Evolutionary conservation across 345 rosid species (phyloP), one percentile per base, ranked within the genome.

Genomic region (Gossypium herbaceum): DNA sequence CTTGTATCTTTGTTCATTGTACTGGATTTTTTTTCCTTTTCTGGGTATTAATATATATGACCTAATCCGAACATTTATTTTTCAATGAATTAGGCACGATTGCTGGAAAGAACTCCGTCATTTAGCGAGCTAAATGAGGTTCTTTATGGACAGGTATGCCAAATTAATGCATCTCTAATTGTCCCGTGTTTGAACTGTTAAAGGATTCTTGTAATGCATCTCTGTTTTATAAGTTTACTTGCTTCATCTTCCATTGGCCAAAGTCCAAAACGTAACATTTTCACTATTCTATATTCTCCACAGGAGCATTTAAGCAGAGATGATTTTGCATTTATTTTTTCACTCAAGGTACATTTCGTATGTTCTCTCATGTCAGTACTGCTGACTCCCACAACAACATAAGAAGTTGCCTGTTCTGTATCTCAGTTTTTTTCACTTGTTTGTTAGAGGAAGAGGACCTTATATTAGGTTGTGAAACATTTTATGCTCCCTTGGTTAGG

Each of bases 261-360:
- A 13, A 20, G 68, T 45, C 17, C 73, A 11, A 43, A 65, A 77
- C 12, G 44, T 79, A 67, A 80, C 71, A 61, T 65, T 67, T 57
- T 59, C 19, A 20, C 29, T 24, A 48, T 52, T 72, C 43, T 69
- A 27, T 55, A 41, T 73, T 60, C 47, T 47, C 27, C 65, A 75
- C 98, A 94, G 97, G 98, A 88, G 81, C 98, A 95, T 85, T 80
- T 90, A 85, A 91, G 97, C 71, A 87, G 92, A 80, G 98, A 95
- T 81, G 97, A 93, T 83, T 84, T 84, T 51, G 82, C 98, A 43
- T 95, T 95, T 84, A 82, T 90, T 80, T 95, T 91, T 84, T 92
- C 97, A 39, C 89, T 91, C 59, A 95, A 91, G 98, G 99, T 90
- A 82, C 67, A 59, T 58, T 67, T 67, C 68, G 16, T 61, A 67